Base-by-base conservation (phyloP, 371 early-diverging fungal genomes). In the Coemansia sp. region DNA sequence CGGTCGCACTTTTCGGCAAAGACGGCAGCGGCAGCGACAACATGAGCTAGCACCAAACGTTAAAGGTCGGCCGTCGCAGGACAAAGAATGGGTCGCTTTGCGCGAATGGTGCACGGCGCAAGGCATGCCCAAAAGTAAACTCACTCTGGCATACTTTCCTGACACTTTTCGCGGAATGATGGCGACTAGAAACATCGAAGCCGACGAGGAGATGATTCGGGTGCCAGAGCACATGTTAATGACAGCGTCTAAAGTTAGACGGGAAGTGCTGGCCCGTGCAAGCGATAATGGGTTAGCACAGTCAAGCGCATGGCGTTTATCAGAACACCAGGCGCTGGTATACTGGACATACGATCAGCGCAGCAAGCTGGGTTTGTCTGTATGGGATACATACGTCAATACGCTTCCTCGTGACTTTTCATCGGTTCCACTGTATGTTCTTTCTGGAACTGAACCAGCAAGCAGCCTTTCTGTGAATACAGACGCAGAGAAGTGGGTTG, bases 151-250 rank as follows among this genome's bases (percentile, higher is more conserved):
- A 1, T 65, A 68, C 61, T 76, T 76, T 55, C 55, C 72, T 3
- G 59, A 53, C 28, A 71, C 77, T 2, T 65, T 68, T 28, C 77
- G 77, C 8, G 77, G 77, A 29, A 71, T 76, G 77, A 76, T 76
- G 77, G 77, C 77, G 2, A 76, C 77, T 2, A 53, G 44, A 7
- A 59, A 61, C 26, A 76, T 76, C 7, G 54, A 26, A 29, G 26
- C 17, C 2, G 73, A 66, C 21, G 73, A 76, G 48, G 64, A 58
- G 53, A 23, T 74, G 17, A 40, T 74, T n/a, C 51, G 60, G 8
- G 53, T 74, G n/a, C 75, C 75, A 4, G 75, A 74, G 57, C 67
- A 52, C 8, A 70, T 74, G 40, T 29, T 74, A 19, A 24, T 74
- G 8, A 74, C 75, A 4, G 75, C 75, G 3, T 74, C 75, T 5